Percentiles rank a stretch among this genome's conserved stretches.
Evolutionary conservation across 257 asterid species (phyloP).

Genomic region (Salvia rosmarinus): DNA sequence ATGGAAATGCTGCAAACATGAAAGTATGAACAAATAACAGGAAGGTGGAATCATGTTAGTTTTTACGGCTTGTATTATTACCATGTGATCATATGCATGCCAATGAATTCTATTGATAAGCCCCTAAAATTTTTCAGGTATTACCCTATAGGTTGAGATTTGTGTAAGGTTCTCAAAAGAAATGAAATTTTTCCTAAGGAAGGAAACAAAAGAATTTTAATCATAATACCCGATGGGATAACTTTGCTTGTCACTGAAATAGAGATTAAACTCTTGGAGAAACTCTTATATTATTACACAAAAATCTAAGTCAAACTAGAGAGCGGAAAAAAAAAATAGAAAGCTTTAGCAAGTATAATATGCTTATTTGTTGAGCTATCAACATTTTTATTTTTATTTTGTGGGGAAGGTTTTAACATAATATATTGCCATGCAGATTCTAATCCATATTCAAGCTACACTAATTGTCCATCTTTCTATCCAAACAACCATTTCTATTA

Average conservation of each 20-base stretch:
- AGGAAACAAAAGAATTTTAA: neutral
- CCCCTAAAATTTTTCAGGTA: conserved; percentile 3
- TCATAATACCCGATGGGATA: neutral
- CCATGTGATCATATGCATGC: neutral
- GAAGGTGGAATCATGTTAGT: neutral
- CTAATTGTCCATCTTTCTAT: too few species aligned
- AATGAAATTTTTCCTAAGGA: too few species aligned
- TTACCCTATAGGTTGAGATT: neutral
- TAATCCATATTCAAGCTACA: too few species aligned
- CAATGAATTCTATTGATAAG: neutral
- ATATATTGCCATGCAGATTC: too few species aligned
- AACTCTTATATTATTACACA: neutral
- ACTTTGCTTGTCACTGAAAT: too few species aligned
- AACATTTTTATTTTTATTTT: neutral
- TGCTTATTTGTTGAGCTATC: neutral
- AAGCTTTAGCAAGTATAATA: neutral
- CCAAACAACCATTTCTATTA: too few species aligned
- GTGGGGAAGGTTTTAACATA: too few species aligned
- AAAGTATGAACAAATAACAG: neutral
- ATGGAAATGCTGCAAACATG: neutral
- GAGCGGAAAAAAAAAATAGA: too few species aligned
- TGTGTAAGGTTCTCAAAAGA: neutral
- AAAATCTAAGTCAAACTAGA: neutral
- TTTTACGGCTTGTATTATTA: neutral
- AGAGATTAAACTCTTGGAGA: neutral